These are phyloP conservation scores for Parsonsia alboflavescens DNA, from an alignment of 257 asterid genomes.

Conservation along the genomic window DNA sequence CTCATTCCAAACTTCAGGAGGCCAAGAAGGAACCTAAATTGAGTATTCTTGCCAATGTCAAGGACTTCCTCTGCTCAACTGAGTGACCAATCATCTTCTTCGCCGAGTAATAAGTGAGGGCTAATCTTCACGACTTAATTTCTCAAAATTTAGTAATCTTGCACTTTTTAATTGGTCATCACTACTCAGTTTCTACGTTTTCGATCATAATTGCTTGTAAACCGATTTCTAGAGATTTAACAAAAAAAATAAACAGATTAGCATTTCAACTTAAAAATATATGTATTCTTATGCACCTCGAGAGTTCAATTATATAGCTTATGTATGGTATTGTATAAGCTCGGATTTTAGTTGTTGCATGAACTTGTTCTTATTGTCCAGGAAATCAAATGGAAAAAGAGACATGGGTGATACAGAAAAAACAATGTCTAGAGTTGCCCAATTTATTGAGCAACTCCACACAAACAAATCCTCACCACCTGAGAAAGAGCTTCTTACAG, in stretches of 20 bases:
- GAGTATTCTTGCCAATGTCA: conserved; percentile 56
- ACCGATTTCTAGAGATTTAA: too few species aligned
- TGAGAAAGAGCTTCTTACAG: conserved; percentile 83
- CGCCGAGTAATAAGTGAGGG: conserved; percentile 45
- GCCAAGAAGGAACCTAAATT: conserved; percentile 28
- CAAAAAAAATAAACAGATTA: background rate
- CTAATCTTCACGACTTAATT: conserved; percentile 4
- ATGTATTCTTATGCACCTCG: conserved; percentile 2
- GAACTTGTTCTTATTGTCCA: conserved; percentile 27
- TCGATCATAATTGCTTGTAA: background rate
- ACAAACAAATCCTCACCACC: conserved; percentile 54
- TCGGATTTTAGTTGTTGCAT: background rate
- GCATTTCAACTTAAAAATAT: background rate
- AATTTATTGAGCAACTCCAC: conserved; percentile 74
- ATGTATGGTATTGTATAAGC: background rate
- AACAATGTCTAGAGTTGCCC: conserved; percentile 60
- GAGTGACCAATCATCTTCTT: conserved; percentile 35
- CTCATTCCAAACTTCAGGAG: conserved; percentile 31
- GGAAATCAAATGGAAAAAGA: conserved; percentile 60
- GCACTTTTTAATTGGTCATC: background rate
- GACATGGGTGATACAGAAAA: conserved; percentile 68
- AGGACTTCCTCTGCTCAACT: conserved; percentile 40
- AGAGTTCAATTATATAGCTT: conserved; percentile 1
- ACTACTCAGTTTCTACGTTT: background rate
- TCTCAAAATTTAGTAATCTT: conserved; percentile 4